Evolutionary conservation across 805 yeast species (phyloP), one percentile per base, ranked within the genome.

Genomic region (Candida easanensis): DNA sequence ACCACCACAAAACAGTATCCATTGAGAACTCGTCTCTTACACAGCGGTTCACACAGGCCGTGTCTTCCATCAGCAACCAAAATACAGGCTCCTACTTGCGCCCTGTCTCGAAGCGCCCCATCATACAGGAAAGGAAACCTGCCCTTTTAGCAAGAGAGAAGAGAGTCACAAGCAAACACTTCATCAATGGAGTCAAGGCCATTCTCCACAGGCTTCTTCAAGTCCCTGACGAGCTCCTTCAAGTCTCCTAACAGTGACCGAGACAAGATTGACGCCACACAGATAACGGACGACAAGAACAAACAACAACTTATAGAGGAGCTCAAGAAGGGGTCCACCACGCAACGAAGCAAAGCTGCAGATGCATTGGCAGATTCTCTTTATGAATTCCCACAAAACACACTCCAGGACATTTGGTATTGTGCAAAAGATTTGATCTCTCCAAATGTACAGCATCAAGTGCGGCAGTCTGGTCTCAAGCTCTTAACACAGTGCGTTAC

Each of bases 371-470:
- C 75, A 6, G 70, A 70, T 2, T 67, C 78, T 3, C 61, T 87
- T 2, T 72, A 72, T 18, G 74, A 71, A 37, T 72, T 71, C 38
- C 67, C 81, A 3, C 71, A 80, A 3, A 70, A 82, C 0, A 74
- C 84, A 3, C 70, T 86, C 4, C 80, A 87, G 0, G 89, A 84
- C 48, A 70, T 87, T 2, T 88, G 96, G 96, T 79, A 82, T 58
- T 64, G 80, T 39, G 82, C 84, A 0, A 27, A 26, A 64, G 46
- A 4, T 88, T 85, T 5, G 80, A 72, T 14, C 64, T 63, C 4
- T 53, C 57, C 33, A 77, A 60, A 40, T 60, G 63, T 1, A 34
- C 32, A 4, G 58, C 38, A 0, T 74, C 70, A 7, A 73, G 66
- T 63, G 15, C 60, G 82, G 21, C 62, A 73, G 25, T 73, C 75